Base-by-base conservation (phyloP, 768 basidiomycete genomes). In the Pisolithus tinctorius region DNA sequence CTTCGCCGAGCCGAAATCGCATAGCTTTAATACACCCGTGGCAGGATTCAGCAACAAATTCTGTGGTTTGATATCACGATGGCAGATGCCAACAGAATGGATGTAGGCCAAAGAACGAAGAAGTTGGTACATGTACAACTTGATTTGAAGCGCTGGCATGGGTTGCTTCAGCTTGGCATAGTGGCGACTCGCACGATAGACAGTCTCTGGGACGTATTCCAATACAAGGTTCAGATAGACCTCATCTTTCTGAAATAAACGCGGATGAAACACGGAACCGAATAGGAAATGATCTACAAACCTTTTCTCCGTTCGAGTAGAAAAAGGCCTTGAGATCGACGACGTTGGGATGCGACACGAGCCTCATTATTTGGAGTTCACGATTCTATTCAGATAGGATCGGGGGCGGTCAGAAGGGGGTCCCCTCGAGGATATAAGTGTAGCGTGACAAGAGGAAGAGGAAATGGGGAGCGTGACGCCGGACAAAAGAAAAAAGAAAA, bases 41-140 rank as follows among this genome's bases (percentile, higher is more conserved):
- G 92, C 87, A 6, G 95, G 96, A 73, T 99, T 97, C 60, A 99
- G 81, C 47, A 99, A 81, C 49, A 99, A 74, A 70, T 99, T 99
- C 82, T 99, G 96, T 9, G 96, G 96, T 73, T 99, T 99, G 81
- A 99, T 99, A 69, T 99, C 96, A 64, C 96, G 89, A 74, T 99
- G 96, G 70, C 96, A 99, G 63, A 98, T 99, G 63, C 96, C 96
- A 60, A 98, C 91, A 17, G 93, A 97, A 68, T 99, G 96, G 69
- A 99, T 99, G 79, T 99, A 98, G 58, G 95, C 93, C 54, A 99
- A 79, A 14, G 96, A 99, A 55, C 96, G 92, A 58, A 99, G 78
- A 60, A 99, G 88, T 72, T 99, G 92, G 72, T 97, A 96, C 94
- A 97, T 98, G 78, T 99, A 99, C 64, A 99, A 74, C 77, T 98